phyloP scores from a whole-genome alignment of 345 rosid species.

The Aquilaria malaccensis region DNA sequence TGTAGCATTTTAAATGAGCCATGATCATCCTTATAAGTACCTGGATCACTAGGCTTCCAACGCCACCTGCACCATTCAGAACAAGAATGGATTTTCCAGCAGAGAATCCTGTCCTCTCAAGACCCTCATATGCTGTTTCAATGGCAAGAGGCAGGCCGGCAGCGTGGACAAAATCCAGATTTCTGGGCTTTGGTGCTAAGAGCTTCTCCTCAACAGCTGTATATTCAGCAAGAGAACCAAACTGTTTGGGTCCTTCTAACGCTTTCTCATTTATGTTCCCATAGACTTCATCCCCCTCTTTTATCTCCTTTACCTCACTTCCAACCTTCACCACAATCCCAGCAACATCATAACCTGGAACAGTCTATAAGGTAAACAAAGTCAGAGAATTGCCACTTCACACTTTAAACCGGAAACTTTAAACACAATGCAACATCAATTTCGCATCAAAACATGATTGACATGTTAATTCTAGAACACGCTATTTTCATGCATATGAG shows the following conservation, averaged over 20 bases:
- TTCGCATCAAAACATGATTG: background rate
- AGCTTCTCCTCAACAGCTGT: slow-evolving; percentile 85
- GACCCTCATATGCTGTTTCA: slow-evolving; percentile 81
- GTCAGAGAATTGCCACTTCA: background rate
- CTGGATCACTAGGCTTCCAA: slow-evolving; percentile 95
- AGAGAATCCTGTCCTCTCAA: slow-evolving; percentile 70
- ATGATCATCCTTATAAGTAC: slow-evolving; percentile 21
- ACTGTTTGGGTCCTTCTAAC: slow-evolving; percentile 83
- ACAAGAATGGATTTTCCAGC: slow-evolving; percentile 81
- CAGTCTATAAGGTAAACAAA: slow-evolving; percentile 45
- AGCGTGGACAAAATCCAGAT: slow-evolving; percentile 71
- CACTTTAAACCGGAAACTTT: background rate
- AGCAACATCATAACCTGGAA: slow-evolving; percentile 92
- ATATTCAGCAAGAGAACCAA: slow-evolving; percentile 81
- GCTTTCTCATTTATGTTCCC: slow-evolving; percentile 93
- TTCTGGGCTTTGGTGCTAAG: slow-evolving; percentile 72
- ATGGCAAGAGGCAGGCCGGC: slow-evolving; percentile 92
- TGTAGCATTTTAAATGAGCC: background rate
- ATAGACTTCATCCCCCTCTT: slow-evolving; percentile 85
- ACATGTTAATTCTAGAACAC: background rate
- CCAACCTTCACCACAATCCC: slow-evolving; percentile 86
- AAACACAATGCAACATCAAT: background rate
- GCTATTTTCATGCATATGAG: background rate
- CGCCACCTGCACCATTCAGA: slow-evolving; percentile 89
- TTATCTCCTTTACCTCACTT: slow-evolving; percentile 59